These are phyloP conservation scores for Talaromyces verruculosus DNA, from an alignment of 2,329 filamentous ascomycete genomes.

Conservation along the genomic window DNA sequence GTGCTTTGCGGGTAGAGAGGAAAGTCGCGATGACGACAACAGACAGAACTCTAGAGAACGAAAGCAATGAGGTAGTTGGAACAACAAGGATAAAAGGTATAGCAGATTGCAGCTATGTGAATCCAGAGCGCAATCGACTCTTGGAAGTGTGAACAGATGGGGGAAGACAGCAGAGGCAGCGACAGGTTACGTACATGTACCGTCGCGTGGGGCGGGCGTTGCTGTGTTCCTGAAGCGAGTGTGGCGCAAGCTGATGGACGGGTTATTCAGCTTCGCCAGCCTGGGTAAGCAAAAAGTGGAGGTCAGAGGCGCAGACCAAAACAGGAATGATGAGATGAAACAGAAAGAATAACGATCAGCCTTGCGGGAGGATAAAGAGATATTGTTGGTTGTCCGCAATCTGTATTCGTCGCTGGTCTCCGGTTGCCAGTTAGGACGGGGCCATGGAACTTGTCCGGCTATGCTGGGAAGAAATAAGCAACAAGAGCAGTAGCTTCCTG, in stretches of 20 bases:
- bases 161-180: not conserved
- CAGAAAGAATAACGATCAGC: conserved; percentile 17
- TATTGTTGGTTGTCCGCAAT: conserved; percentile 4
- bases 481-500: not conserved
- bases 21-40: not conserved
- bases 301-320: conserved; percentile 17
- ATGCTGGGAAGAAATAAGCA: conserved; percentile 7
- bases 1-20: conserved; percentile 1
- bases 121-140: conserved; percentile 8
- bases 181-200: conserved; percentile 19
- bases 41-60: not conserved
- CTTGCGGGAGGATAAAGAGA: conserved; percentile 14
- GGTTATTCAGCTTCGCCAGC: conserved; percentile 38
- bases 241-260: conserved; percentile 46
- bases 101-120: not conserved
- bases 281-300: conserved; percentile 14
- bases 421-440: conserved; percentile 12
- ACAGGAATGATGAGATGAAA: conserved; percentile 7
- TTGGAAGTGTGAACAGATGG: not conserved
- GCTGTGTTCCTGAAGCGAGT: conserved; percentile 42
- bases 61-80: not conserved
- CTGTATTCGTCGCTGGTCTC: conserved; percentile 7
- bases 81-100: not conserved
- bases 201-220: conserved; percentile 33
- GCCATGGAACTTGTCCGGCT: conserved; percentile 14